Evolutionary conservation across 768 basidiomycete species (phyloP).

Genomic region (Podaxis carcinomalis): DNA sequence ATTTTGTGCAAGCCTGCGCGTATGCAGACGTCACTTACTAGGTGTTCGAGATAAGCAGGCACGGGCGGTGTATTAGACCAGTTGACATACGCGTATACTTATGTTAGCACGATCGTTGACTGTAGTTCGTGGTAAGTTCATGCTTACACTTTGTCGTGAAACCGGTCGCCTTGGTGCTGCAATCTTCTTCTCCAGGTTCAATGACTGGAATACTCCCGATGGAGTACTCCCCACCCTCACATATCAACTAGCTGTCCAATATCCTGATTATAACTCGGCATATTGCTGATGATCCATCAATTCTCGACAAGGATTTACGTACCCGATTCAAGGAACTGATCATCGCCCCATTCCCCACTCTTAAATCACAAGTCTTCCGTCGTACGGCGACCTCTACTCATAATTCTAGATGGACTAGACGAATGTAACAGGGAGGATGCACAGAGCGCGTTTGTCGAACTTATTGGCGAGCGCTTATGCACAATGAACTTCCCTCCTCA

Average conservation of each 20-base stretch:
- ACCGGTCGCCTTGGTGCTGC: background rate
- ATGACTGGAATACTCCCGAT: background rate
- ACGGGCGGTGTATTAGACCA: too few species aligned
- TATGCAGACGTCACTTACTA: too few species aligned
- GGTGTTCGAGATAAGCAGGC: too few species aligned
- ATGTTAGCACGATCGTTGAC: too few species aligned
- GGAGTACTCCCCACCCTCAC: background rate
- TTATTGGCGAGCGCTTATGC: background rate
- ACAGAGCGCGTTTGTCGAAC: background rate
- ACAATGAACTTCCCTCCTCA: background rate
- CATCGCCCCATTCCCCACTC: background rate
- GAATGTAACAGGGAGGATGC: background rate
- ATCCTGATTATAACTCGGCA: background rate
- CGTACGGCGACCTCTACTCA: background rate
- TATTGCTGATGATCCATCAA: background rate
- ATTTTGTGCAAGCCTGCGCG: too few species aligned
- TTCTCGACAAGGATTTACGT: background rate
- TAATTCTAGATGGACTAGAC: background rate
- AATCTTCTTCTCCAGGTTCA: background rate
- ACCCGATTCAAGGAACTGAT: background rate
- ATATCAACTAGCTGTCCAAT: background rate
- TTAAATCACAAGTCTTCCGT: background rate
- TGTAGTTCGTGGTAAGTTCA: too few species aligned
- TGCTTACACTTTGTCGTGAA: background rate
- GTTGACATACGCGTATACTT: too few species aligned